phyloP scores from a whole-genome alignment of 352 stramenopile species.

The Sclerospora graminicola region DNA sequence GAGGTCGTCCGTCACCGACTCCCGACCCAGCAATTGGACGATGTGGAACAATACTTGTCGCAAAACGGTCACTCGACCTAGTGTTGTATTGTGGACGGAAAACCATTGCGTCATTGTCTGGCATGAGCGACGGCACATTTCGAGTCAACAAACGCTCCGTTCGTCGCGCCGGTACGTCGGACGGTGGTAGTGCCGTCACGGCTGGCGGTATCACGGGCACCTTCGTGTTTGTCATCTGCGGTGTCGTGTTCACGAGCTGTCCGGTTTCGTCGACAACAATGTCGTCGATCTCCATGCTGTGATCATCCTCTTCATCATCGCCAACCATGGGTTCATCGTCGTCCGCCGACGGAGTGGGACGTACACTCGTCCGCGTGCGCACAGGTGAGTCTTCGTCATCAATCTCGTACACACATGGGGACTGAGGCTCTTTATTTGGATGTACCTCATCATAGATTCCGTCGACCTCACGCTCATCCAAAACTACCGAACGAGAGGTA shows the following conservation, averaged over 20 bases:
- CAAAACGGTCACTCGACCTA: too few relatives aligned
- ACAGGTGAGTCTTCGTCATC: not conserved
- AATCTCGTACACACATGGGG: not conserved
- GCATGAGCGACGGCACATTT: too few relatives aligned
- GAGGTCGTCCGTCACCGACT: too few relatives aligned
- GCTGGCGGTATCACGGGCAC: not conserved
- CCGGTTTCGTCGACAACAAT: not conserved
- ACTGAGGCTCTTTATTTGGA: not conserved
- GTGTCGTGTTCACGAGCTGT: not conserved
- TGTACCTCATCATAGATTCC: not conserved
- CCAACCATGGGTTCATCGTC: not conserved
- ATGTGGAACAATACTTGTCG: too few relatives aligned
- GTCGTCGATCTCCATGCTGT: not conserved
- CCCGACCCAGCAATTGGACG: too few relatives aligned
- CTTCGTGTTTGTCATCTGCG: not conserved
- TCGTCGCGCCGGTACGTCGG: not conserved
- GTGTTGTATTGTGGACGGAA: too few relatives aligned
- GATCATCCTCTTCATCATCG: not conserved
- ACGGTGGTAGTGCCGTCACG: too few relatives aligned
- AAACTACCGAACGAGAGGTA: slow-evolving; percentile 4
- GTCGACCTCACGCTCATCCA: not conserved
- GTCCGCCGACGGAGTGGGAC: not conserved
- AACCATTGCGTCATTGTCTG: too few relatives aligned
- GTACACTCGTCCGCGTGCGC: not conserved
- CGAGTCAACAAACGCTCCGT: too few relatives aligned